These are phyloP conservation scores for Cryptococcus deneoformans DNA, from an alignment of 1,284 basidiomycete species.

Conservation along the genomic window DNA sequence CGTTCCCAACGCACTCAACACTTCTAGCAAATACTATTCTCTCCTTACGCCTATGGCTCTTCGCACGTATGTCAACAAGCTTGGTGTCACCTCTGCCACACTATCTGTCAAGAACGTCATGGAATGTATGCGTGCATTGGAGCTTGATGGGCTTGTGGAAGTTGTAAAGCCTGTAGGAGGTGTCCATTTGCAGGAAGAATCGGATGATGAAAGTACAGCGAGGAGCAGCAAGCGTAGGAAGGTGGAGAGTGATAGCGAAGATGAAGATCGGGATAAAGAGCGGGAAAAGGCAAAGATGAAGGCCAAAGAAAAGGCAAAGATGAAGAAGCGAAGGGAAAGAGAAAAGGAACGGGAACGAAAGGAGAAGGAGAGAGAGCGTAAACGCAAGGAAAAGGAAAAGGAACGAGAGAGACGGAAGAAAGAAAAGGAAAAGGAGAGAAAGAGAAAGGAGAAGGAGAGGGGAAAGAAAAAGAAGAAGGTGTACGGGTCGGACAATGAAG, in stretches of 20 bases:
- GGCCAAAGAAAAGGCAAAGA: slow-evolving; percentile 30
- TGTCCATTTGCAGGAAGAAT: slow-evolving; percentile 18
- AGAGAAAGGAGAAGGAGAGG: slow-evolving; percentile 28
- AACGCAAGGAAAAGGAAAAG: slow-evolving; percentile 28
- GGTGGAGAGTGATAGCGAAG: slow-evolving; percentile 19
- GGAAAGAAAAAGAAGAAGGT: slow-evolving; percentile 27
- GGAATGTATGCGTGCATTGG: slow-evolving; percentile 47
- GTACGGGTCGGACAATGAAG: slow-evolving; percentile 14
- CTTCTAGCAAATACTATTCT: slow-evolving; percentile 32
- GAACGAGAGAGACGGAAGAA: slow-evolving; percentile 30
- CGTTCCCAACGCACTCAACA: slow-evolving; percentile 32
- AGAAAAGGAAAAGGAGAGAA: slow-evolving; percentile 27
- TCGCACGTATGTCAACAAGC: slow-evolving; percentile 29
- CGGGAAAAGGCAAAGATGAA: slow-evolving; percentile 34
- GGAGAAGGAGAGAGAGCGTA: slow-evolving; percentile 31
- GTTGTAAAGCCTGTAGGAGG: slow-evolving; percentile 45
- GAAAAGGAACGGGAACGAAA: slow-evolving; percentile 31
- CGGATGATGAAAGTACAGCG: slow-evolving; percentile 14
- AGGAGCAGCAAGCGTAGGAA: slow-evolving; percentile 17
- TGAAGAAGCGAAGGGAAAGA: slow-evolving; percentile 24
- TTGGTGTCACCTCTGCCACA: slow-evolving; percentile 26
- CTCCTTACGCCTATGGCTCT: slow-evolving; percentile 32
- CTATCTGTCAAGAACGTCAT: slow-evolving; percentile 46
- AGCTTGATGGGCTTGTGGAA: slow-evolving; percentile 46
- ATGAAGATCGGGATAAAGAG: slow-evolving; percentile 25